phyloP scores from a whole-genome alignment of 2,329 filamentous ascomycete species.

The Ambrosiella cleistominuta region DNA sequence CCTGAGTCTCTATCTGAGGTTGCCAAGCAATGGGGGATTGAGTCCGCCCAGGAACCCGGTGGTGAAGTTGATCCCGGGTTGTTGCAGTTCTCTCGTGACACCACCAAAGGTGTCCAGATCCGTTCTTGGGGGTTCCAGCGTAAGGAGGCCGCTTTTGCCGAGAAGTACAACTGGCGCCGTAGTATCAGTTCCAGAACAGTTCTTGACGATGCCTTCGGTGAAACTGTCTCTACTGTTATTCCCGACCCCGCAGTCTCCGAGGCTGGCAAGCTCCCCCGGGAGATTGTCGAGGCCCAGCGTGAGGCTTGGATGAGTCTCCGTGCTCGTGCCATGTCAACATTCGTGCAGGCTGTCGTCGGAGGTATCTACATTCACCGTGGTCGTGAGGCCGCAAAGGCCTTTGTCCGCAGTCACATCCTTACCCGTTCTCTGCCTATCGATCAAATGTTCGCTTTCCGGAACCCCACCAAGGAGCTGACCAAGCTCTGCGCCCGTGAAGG shows the following conservation, averaged over 20 bases:
- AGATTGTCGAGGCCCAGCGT: conserved; percentile 12
- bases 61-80: conserved; percentile 82
- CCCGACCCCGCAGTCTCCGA: conserved; percentile 11
- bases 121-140: conserved; percentile 33
- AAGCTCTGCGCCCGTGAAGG: conserved; percentile 74
- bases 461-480: conserved; percentile 68
- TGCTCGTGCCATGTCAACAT: conserved; percentile 51
- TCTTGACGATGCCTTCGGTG: conserved; percentile 72
- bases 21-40: conserved; percentile 77
- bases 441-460: conserved; percentile 64
- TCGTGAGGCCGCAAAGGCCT: conserved; percentile 57
- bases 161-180: conserved; percentile 40
- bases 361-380: conserved; percentile 76
- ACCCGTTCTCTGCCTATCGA: conserved; percentile 61
- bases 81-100: conserved; percentile 53
- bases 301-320: conserved; percentile 48
- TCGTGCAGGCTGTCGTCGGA: conserved; percentile 70
- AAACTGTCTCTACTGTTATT: conserved; percentile 25
- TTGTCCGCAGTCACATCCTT: conserved; percentile 71
- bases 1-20: conserved; percentile 55
- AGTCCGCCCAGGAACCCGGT: conserved; percentile 70
- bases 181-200: conserved; percentile 63
- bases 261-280: conserved; percentile 12
- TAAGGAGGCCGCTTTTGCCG: conserved; percentile 28
- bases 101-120: conserved; percentile 27